Evolutionary conservation across 2,329 filamentous ascomycete species (phyloP).

Genomic region (Exophiala dermatitidis): DNA sequence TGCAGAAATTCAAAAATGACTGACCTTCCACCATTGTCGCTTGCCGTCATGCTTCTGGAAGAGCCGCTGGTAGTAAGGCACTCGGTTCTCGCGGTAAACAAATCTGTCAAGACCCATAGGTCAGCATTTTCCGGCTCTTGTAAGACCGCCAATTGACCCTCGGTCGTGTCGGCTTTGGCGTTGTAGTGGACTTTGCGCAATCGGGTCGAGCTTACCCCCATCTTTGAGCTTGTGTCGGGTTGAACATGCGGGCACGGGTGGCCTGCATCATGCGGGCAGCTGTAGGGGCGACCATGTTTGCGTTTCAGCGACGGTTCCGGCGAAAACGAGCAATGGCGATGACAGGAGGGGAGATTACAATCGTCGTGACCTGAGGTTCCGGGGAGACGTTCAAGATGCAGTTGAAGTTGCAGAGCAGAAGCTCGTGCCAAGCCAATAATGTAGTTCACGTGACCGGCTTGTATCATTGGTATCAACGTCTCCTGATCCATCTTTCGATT

Average conservation of each 20-base stretch:
- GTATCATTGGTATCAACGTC: constrained; percentile 8
- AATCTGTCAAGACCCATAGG: constrained; percentile 35
- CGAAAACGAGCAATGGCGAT: constrained; percentile 1
- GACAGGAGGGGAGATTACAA: constrained; percentile 2
- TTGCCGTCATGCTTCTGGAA: constrained; percentile 61
- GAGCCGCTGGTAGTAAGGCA: constrained; percentile 59
- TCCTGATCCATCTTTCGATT: constrained; percentile 11
- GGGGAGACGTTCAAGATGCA: not conserved
- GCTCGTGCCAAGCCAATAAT: constrained; percentile 10
- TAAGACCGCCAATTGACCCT: not conserved
- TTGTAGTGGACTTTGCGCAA: not conserved
- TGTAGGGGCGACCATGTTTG: constrained; percentile 27
- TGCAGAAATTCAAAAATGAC: constrained; percentile 30
- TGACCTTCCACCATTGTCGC: constrained; percentile 62
- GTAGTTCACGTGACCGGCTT: constrained; percentile 6
- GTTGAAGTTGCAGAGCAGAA: not conserved
- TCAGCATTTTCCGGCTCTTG: not conserved
- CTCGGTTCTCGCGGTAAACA: constrained; percentile 60
- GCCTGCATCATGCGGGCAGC: constrained; percentile 28
- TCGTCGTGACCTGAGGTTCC: not conserved
- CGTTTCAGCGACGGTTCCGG: constrained; percentile 1
- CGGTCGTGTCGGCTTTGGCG: not conserved
- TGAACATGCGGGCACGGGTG: constrained; percentile 25
- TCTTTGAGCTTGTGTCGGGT: constrained; percentile 17
- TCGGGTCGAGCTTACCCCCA: constrained; percentile 14